A percentile compares a stretch with the other conserved stretches of the same genome.
Conservation (phyloP, 2,329 filamentous ascomycete genomes). For the Calonectria leucothoes region DNA sequence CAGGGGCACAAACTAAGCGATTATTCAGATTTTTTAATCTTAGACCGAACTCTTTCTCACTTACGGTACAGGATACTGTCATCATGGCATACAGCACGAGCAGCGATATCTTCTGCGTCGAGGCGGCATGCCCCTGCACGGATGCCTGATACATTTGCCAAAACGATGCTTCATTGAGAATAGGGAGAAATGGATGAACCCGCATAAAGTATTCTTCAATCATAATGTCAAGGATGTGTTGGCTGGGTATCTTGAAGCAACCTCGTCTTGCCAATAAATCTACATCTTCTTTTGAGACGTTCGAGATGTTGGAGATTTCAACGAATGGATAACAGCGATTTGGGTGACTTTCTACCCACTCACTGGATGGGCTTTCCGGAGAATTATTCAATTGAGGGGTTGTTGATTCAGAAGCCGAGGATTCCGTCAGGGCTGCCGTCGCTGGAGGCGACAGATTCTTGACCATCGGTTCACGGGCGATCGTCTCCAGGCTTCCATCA, state of each 20-base stretch:
- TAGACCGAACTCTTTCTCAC: neutral
- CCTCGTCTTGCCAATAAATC: neutral
- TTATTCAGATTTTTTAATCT: neutral
- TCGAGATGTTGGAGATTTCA: neutral
- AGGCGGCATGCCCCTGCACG: neutral
- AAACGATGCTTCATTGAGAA: neutral
- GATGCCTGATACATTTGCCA: neutral
- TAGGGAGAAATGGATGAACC: neutral
- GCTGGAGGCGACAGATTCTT: neutral
- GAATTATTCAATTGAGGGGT: neutral
- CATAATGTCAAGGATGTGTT: neutral
- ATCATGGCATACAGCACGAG: neutral
- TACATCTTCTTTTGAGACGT: neutral
- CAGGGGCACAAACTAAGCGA: neutral
- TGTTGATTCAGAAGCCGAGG: neutral
- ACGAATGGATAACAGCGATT: neutral
- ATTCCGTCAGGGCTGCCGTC: neutral
- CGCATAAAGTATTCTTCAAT: neutral
- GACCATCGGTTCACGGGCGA: neutral
- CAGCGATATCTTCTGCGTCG: neutral
- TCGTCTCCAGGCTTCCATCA: neutral
- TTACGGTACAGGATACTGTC: neutral
- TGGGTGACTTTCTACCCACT: neutral
- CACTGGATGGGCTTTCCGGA: neutral
- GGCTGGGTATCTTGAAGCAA: neutral